These are phyloP conservation scores for Globisporangium nunn DNA, from an alignment of 352 stramenopile genomes.

Conservation along the genomic window DNA sequence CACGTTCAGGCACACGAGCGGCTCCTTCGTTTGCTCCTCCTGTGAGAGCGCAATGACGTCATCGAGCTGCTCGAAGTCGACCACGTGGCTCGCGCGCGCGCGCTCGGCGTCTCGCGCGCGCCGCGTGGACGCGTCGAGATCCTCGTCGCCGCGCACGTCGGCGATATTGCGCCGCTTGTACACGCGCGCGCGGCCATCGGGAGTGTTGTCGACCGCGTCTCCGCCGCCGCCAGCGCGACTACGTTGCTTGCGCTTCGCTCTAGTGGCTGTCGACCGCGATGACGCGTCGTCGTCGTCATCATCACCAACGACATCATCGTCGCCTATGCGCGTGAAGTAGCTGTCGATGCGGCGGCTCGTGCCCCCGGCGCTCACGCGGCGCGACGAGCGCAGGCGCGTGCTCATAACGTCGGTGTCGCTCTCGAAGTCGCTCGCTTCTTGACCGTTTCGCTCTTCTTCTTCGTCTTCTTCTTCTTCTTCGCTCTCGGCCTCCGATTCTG, in stretches of 20 bases:
- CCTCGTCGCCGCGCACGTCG: conserved; percentile 56
- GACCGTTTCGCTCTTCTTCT: conserved; percentile 6
- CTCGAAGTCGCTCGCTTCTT: conserved; percentile 1
- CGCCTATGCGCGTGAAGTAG: conserved; percentile 4
- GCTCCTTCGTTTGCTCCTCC: conserved; percentile 5
- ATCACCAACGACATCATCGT: background rate
- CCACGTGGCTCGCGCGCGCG: conserved; percentile 29
- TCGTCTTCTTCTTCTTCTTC: conserved; percentile 3
- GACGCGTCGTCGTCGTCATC: conserved; percentile 1
- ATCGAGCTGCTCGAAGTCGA: conserved; percentile 23
- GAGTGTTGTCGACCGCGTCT: conserved; percentile 1
- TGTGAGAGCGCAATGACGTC: background rate
- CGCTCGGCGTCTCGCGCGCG: conserved; percentile 59
- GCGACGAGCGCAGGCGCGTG: conserved; percentile 1
- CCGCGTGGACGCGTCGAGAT: conserved; percentile 56
- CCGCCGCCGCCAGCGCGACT: background rate
- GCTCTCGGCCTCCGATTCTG: background rate
- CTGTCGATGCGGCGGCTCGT: conserved; percentile 6
- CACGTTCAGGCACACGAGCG: conserved; percentile 59
- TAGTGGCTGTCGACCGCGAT: background rate
- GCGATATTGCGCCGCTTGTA: conserved; percentile 60
- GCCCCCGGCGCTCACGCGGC: background rate
- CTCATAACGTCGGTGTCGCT: background rate
- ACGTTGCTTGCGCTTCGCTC: conserved; percentile 20
- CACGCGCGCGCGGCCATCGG: conserved; percentile 15